Conservation (phyloP, 441 rosid genomes). For the Breynia disticha region DNA sequence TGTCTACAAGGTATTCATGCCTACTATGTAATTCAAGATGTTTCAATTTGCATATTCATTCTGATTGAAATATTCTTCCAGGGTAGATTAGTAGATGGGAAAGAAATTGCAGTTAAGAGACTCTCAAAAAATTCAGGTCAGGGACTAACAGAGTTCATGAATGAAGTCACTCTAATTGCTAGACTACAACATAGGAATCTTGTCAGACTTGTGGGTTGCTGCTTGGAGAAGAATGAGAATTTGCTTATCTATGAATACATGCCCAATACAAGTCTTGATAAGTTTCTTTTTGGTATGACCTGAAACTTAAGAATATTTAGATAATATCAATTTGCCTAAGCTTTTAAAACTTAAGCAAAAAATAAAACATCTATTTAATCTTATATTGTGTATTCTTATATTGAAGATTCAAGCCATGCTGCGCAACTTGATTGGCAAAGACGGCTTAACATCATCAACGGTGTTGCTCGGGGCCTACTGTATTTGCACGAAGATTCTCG, state of each 20-base stretch:
- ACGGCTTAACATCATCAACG: background rate
- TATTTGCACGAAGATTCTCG: conserved; percentile 13
- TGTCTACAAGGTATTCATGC: no score
- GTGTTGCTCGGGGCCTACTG: background rate
- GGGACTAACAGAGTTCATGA: background rate
- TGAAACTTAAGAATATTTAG: no score
- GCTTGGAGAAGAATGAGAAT: background rate
- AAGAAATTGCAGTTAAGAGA: background rate
- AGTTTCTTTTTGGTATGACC: background rate
- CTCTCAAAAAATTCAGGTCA: background rate
- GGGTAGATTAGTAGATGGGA: background rate
- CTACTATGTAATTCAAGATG: no score
- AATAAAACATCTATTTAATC: no score
- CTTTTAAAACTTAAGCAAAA: no score
- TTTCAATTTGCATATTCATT: background rate
- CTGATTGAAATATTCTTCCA: background rate
- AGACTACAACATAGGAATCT: background rate
- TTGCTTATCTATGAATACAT: background rate
- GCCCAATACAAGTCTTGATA: background rate
- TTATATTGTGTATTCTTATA: no score
- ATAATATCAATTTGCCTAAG: no score
- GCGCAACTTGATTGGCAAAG: background rate
- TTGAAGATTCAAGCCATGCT: background rate
- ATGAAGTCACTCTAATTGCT: background rate
- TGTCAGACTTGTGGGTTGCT: background rate